Evolutionary conservation across 2,329 filamentous ascomycete species (phyloP).

Genomic region (Stagonosporopsis rhizophila): DNA sequence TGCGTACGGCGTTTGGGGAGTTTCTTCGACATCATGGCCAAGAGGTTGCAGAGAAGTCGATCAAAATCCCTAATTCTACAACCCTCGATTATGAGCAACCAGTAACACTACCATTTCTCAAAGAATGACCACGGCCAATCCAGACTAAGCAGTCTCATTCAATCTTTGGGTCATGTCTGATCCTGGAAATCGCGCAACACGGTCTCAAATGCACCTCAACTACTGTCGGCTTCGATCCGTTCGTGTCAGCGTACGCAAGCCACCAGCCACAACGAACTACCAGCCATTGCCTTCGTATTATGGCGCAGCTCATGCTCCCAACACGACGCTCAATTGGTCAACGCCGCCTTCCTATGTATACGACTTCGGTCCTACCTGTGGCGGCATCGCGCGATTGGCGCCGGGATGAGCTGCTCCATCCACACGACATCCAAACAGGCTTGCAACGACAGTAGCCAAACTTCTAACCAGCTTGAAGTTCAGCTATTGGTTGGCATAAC

Average conservation of each 20-base stretch:
- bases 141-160: too few relatives aligned
- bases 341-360: not conserved
- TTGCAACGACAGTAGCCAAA: not conserved
- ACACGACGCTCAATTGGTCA: not conserved
- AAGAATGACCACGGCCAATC: too few relatives aligned
- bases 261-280: slow-evolving; percentile 12
- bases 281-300: not conserved
- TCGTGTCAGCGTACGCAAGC: not conserved
- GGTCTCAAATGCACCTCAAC: not conserved
- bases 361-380: not conserved
- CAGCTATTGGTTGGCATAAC: not conserved
- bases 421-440: not conserved
- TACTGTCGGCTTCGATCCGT: slow-evolving; percentile 1
- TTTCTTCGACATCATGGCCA: not conserved
- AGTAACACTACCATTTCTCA: too few relatives aligned
- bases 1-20: not conserved
- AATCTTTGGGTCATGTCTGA: not conserved
- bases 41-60: not conserved
- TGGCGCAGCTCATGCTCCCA: slow-evolving; percentile 3
- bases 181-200: slow-evolving; percentile 13
- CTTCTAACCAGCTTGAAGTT: not conserved
- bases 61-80: not conserved
- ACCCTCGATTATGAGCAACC: not conserved
- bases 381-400: not conserved
- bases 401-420: not conserved